Conservation (phyloP, 768 basidiomycete species). For the Serendipita indica region DNA sequence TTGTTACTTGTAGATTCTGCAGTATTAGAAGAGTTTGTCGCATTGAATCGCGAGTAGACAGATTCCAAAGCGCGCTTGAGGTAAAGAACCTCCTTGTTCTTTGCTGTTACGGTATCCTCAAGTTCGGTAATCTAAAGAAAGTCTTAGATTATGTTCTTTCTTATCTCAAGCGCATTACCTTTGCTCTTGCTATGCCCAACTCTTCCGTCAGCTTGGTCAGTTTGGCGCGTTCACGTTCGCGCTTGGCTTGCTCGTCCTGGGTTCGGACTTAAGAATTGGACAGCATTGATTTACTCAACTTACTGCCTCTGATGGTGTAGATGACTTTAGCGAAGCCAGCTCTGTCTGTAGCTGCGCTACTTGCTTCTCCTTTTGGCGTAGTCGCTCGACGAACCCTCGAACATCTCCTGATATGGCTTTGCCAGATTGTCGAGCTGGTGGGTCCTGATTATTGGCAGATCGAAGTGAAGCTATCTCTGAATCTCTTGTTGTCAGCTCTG, state of each 20-base stretch:
- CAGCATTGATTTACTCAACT: no score
- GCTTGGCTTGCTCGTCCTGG: constrained; percentile 58
- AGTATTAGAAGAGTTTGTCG: constrained; percentile 37
- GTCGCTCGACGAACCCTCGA: constrained; percentile 64
- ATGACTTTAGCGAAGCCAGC: constrained; percentile 30
- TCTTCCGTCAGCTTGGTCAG: constrained; percentile 63
- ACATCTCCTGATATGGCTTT: constrained; percentile 50
- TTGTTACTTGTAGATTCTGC: no score
- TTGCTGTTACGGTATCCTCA: constrained; percentile 31
- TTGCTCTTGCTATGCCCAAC: constrained; percentile 50
- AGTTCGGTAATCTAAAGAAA: constrained; percentile 37
- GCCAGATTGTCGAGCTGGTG: constrained; percentile 28
- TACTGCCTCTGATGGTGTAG: no score
- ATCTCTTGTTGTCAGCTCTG: constrained; percentile 29
- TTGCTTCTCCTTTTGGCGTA: constrained; percentile 76
- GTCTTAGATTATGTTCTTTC: constrained; percentile 4
- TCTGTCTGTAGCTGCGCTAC: constrained; percentile 59
- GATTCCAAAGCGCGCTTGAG: constrained; percentile 79
- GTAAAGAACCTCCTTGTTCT: constrained; percentile 60
- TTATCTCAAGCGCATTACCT: constrained; percentile 29
- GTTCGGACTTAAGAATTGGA: background rate
- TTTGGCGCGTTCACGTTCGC: constrained; percentile 60
- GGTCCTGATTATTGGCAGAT: no score
- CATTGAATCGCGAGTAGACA: constrained; percentile 64
- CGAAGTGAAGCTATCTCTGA: constrained; percentile 10